These are phyloP conservation scores for Scedosporium dehoogii DNA, from an alignment of 2,329 filamentous ascomycete genomes.

Conservation along the genomic window DNA sequence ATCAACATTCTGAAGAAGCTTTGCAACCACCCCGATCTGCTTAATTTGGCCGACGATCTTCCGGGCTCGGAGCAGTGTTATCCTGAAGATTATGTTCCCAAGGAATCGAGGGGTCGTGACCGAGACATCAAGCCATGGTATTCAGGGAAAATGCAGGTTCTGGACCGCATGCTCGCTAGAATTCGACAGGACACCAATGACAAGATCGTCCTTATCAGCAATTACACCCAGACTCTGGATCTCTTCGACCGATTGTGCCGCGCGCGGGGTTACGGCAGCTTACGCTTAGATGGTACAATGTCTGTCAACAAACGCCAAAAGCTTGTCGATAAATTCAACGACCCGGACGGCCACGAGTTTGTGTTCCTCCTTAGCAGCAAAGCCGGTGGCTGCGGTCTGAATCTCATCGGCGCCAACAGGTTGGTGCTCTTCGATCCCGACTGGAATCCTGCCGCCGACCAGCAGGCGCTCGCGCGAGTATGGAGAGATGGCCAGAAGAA, in stretches of 20 bases:
- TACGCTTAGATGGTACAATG: conserved; percentile 95
- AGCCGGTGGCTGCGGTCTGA: conserved; percentile 91
- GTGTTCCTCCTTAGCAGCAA: conserved; percentile 96
- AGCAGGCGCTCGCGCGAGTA: conserved; percentile 91
- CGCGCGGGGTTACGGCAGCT: conserved; percentile 68
- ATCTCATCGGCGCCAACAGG: conserved; percentile 87
- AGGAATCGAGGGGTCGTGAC: conserved; percentile 78
- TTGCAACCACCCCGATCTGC: conserved; percentile 92
- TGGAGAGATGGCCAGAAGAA: conserved; percentile 99
- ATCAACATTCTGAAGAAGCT: conserved; percentile 97
- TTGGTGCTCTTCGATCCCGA: conserved; percentile 93
- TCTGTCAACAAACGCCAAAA: conserved; percentile 95
- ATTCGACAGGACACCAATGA: conserved; percentile 96
- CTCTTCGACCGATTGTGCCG: conserved; percentile 89
- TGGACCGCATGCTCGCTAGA: conserved; percentile 94
- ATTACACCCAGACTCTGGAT: conserved; percentile 94
- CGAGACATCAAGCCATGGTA: conserved; percentile 92
- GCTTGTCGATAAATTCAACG: conserved; percentile 94
- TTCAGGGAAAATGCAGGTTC: conserved; percentile 94
- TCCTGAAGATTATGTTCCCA: conserved; percentile 81
- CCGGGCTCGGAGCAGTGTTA: conserved; percentile 76
- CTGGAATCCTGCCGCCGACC: conserved; percentile 97
- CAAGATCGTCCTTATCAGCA: conserved; percentile 98
- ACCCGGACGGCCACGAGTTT: conserved; percentile 82
- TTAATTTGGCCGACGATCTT: conserved; percentile 73